phyloP scores from a whole-genome alignment of 495 filamentous ascomycete species.

The Corynascus novoguineensis region DNA sequence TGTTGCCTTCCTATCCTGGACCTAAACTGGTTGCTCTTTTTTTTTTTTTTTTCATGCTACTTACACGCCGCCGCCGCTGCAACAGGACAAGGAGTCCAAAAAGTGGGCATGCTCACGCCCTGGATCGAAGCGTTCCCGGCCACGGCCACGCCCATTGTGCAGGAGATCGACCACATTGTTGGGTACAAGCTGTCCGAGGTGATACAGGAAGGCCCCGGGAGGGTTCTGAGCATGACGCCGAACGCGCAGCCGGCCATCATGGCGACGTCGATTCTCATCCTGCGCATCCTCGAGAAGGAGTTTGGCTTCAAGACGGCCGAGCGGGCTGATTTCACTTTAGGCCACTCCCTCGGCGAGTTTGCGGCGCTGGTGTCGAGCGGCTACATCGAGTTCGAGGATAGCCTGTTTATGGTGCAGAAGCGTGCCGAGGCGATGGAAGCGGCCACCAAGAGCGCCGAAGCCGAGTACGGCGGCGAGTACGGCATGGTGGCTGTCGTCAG shows the following conservation, averaged over 20 bases:
- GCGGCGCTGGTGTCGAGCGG: constrained; percentile 80
- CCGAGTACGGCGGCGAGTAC: constrained; percentile 65
- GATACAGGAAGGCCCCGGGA: constrained; percentile 73
- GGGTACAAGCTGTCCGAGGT: constrained; percentile 65
- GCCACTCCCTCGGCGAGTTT: constrained; percentile 94
- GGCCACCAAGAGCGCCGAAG: constrained; percentile 59
- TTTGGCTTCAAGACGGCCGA: constrained; percentile 69
- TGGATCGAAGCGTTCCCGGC: constrained; percentile 80
- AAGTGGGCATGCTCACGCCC: constrained; percentile 80
- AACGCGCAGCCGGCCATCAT: constrained; percentile 96
- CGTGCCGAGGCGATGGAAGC: constrained; percentile 82
- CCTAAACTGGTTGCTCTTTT: background rate
- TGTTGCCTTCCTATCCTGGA: constrained; percentile 17
- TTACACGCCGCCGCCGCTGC: constrained; percentile 3
- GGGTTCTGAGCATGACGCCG: constrained; percentile 68
- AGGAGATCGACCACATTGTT: constrained; percentile 76
- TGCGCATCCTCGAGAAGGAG: constrained; percentile 80
- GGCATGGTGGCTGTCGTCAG: constrained; percentile 94
- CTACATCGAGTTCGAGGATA: constrained; percentile 70
- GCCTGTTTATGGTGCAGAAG: constrained; percentile 66
- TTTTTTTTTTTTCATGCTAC: background rate
- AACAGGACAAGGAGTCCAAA: constrained; percentile 88
- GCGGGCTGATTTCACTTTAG: constrained; percentile 73
- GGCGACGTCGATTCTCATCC: constrained; percentile 84
- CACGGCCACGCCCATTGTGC: constrained; percentile 63